phyloP scores from a whole-genome alignment of 2,329 filamentous ascomycete species.

The Fusarium illudens region DNA sequence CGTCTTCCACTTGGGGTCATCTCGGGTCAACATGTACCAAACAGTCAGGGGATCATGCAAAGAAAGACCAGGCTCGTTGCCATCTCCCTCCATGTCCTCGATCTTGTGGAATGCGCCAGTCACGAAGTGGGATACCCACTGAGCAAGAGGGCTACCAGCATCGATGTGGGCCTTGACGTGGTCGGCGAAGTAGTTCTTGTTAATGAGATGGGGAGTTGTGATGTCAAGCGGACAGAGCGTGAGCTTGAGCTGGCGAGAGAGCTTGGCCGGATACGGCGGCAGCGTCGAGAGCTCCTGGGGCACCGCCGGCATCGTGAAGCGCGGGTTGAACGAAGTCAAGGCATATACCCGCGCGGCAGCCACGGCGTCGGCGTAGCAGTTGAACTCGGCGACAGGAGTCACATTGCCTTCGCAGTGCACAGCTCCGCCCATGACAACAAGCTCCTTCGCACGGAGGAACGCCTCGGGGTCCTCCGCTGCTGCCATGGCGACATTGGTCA shows the following conservation, averaged over 20 bases:
- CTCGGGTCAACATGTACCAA: slow-evolving; percentile 77
- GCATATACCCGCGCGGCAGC: slow-evolving; percentile 81
- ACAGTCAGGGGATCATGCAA: slow-evolving; percentile 82
- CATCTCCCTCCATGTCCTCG: slow-evolving; percentile 67
- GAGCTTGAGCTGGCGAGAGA: slow-evolving; percentile 71
- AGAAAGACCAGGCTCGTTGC: slow-evolving; percentile 66
- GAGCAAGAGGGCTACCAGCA: slow-evolving; percentile 74
- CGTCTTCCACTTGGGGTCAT: slow-evolving; percentile 65
- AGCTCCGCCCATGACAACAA: slow-evolving; percentile 95
- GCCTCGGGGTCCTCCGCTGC: slow-evolving; percentile 88
- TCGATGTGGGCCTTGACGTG: slow-evolving; percentile 64
- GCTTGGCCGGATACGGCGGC: slow-evolving; percentile 68
- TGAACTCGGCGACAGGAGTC: slow-evolving; percentile 90
- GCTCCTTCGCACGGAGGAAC: slow-evolving; percentile 87
- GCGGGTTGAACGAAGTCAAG: slow-evolving; percentile 76
- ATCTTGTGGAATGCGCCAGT: slow-evolving; percentile 75
- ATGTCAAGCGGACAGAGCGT: slow-evolving; percentile 81
- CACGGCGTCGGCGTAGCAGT: slow-evolving; percentile 87
- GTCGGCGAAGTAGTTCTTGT: slow-evolving; percentile 65
- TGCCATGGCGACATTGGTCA: slow-evolving; percentile 93
- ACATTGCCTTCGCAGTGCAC: slow-evolving; percentile 84
- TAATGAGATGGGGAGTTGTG: slow-evolving; percentile 74
- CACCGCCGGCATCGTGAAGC: slow-evolving; percentile 80
- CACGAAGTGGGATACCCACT: slow-evolving; percentile 78
- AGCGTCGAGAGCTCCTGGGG: slow-evolving; percentile 61